Conservation (phyloP, 2,329 filamentous ascomycete genomes). For the Diaporthe humulicola region DNA sequence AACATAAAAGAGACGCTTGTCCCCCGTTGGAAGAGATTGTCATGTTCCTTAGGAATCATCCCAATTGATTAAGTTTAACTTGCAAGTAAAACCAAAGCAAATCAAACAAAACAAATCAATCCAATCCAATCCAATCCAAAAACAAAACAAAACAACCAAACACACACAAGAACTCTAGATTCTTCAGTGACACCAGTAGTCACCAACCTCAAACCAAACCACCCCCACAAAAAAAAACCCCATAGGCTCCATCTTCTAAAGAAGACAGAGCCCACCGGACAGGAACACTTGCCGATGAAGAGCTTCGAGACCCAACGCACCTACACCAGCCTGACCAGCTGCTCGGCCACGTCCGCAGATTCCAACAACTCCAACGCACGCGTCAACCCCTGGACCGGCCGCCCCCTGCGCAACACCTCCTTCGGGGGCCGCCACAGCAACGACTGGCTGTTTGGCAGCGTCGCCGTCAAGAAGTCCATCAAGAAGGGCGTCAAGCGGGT, state of each 20-base stretch:
- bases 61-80: constrained; percentile 20
- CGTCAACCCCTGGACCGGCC: constrained; percentile 30
- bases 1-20: constrained; percentile 16
- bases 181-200: constrained; percentile 14
- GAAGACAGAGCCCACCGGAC: constrained; percentile 6
- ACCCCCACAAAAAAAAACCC: not conserved
- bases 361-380: not conserved
- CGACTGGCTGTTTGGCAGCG: constrained; percentile 39
- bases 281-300: constrained; percentile 30
- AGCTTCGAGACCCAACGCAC: constrained; percentile 26
- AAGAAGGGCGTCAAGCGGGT: constrained; percentile 31
- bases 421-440: constrained; percentile 37
- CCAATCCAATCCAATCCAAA: not conserved
- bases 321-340: constrained; percentile 28
- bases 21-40: not conserved
- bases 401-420: constrained; percentile 35
- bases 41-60: not conserved
- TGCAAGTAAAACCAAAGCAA: not conserved
- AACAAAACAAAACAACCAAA: not conserved
- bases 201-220: not conserved
- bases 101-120: not conserved
- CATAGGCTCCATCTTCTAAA: constrained; percentile 9
- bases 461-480: constrained; percentile 37
- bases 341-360: constrained; percentile 10
- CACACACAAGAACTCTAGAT: not conserved